phyloP scores from a whole-genome alignment of 345 rosid species.

The Rhodamnia rubescens region DNA sequence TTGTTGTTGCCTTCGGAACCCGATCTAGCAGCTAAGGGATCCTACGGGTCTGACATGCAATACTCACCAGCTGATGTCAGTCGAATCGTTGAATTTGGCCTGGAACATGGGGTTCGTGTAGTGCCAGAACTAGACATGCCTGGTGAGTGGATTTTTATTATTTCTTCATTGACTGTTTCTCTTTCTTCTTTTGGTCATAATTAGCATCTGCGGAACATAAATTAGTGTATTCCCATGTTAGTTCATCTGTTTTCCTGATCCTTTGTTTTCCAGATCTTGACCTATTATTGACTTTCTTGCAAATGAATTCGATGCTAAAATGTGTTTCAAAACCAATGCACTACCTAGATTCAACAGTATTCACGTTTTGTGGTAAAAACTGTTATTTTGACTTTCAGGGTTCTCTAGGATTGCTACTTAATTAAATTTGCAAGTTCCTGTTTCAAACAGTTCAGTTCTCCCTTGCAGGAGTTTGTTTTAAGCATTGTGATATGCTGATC shows the following conservation, averaged over 20 bases:
- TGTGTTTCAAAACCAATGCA: not conserved
- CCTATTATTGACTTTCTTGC: not conserved
- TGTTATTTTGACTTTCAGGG: not conserved
- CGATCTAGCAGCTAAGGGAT: slow-evolving; percentile 53
- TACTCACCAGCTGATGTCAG: slow-evolving; percentile 51
- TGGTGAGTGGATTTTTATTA: slow-evolving; percentile 26
- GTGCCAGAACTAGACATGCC: slow-evolving; percentile 83
- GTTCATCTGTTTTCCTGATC: not conserved
- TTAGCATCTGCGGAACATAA: not conserved
- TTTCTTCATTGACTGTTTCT: not conserved
- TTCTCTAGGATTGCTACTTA: not conserved
- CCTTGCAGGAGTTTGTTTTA: not conserved
- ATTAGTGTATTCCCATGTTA: not conserved
- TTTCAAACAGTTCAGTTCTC: not conserved
- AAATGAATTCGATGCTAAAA: not conserved
- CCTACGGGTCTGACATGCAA: slow-evolving; percentile 52
- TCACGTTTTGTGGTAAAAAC: not conserved
- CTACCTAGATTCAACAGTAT: not conserved
- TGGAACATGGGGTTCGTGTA: slow-evolving; percentile 73
- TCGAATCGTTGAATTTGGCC: slow-evolving; percentile 46
- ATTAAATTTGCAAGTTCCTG: not conserved
- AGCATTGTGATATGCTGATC: not conserved
- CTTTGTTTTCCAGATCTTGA: not conserved
- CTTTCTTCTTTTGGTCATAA: not conserved
- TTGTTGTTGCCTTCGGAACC: slow-evolving; percentile 71